Evolutionary conservation across 1,139 yeast species (phyloP).

Genomic region (Arxiozyma telluris): DNA sequence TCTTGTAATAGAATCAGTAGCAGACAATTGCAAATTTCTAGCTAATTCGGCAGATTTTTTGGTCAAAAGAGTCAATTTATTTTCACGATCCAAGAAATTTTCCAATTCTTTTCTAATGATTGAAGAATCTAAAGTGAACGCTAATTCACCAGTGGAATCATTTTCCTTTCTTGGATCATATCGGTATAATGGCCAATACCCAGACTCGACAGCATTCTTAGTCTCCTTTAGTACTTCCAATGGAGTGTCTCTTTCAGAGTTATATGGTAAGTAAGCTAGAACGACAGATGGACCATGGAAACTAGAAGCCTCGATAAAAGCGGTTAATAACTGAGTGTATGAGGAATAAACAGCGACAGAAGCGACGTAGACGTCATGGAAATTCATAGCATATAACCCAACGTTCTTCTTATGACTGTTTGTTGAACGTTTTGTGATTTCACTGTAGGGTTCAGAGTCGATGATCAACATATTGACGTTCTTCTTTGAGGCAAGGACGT

Average conservation of each 20-base stretch:
- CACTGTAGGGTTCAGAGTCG: slow-evolving; percentile 76
- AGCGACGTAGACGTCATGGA: slow-evolving; percentile 84
- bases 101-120: slow-evolving; percentile 68
- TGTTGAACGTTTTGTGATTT: slow-evolving; percentile 19
- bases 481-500: slow-evolving; percentile 63
- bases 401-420: slow-evolving; percentile 71
- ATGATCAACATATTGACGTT: slow-evolving; percentile 79
- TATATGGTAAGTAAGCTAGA: slow-evolving; percentile 80
- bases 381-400: slow-evolving; percentile 92
- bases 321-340: slow-evolving; percentile 85
- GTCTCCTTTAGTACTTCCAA: slow-evolving; percentile 76
- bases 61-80: slow-evolving; percentile 70
- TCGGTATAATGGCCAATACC: slow-evolving; percentile 93
- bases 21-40: slow-evolving; percentile 56
- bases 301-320: slow-evolving; percentile 78
- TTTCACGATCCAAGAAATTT: slow-evolving; percentile 81
- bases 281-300: slow-evolving; percentile 87
- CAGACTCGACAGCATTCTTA: slow-evolving; percentile 81
- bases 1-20: slow-evolving; percentile 51
- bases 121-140: slow-evolving; percentile 77
- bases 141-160: slow-evolving; percentile 36
- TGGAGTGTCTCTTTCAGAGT: slow-evolving; percentile 57
- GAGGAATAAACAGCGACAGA: slow-evolving; percentile 91
- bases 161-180: slow-evolving; percentile 54
- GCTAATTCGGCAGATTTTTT: slow-evolving; percentile 66